These are phyloP conservation scores for Talaromyces adpressus DNA, from an alignment of 495 filamentous ascomycete genomes.

Conservation along the genomic window DNA sequence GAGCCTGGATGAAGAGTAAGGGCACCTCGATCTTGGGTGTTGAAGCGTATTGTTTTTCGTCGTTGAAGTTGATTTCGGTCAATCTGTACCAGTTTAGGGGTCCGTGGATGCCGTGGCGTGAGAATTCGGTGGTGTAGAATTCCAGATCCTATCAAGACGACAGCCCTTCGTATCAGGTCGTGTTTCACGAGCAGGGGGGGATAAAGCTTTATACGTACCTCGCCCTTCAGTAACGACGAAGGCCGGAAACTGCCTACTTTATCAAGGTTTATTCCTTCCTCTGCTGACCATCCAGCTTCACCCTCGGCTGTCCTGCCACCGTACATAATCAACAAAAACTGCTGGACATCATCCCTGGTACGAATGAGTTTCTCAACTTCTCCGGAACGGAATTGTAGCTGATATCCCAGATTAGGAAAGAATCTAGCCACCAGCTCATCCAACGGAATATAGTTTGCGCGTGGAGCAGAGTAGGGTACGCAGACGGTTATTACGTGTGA, in stretches of 20 bases:
- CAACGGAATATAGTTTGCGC: slow-evolving; percentile 33
- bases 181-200: background rate
- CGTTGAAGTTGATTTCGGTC: slow-evolving; percentile 61
- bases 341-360: slow-evolving; percentile 50
- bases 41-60: slow-evolving; percentile 54
- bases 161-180: background rate
- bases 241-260: slow-evolving; percentile 40
- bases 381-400: slow-evolving; percentile 64
- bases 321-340: slow-evolving; percentile 64
- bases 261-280: slow-evolving; percentile 50
- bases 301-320: slow-evolving; percentile 52
- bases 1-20: slow-evolving; percentile 65
- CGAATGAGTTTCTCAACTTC: slow-evolving; percentile 55
- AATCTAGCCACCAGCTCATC: slow-evolving; percentile 46
- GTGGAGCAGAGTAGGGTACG: slow-evolving; percentile 59
- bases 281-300: slow-evolving; percentile 44
- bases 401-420: slow-evolving; percentile 76
- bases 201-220: slow-evolving; percentile 29
- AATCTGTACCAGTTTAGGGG: slow-evolving; percentile 82
- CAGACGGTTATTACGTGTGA: slow-evolving; percentile 70
- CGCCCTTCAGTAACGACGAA: slow-evolving; percentile 50
- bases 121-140: slow-evolving; percentile 66
- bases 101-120: slow-evolving; percentile 64
- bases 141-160: slow-evolving; percentile 66
- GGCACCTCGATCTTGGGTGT: slow-evolving; percentile 53